Evolutionary conservation across 345 rosid species (phyloP), one percentile per base, ranked within the genome.

Genomic region (Bruguiera sexangula): DNA sequence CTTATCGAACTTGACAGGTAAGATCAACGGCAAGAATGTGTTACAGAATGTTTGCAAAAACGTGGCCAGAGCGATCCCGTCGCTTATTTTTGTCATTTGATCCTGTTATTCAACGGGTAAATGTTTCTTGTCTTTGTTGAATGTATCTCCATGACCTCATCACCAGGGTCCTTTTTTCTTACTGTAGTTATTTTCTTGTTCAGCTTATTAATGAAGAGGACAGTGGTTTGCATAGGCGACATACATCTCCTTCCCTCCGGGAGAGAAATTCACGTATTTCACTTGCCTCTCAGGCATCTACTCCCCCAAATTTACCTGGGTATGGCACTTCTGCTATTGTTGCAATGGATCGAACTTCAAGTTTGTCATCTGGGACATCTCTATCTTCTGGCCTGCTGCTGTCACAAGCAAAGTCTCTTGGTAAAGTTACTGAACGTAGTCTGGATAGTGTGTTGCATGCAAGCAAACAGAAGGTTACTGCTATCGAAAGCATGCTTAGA

Each of bases 51-150:
- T 95, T 92, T 82, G 84, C 97, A 69, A 95, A 90, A 80, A 95
- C 99, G 22, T 95, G 99, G 99, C 98, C 98, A 46, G 98, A 90
- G 71, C 96, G 98, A 62, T 90, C 99, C n/a, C 92, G 94, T 54
- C 94, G 94, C 70, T 83, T 95, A 73, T 92, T 92, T 86, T 81
- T 85, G 66, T 92, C 91, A 69, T 92, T 95, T 81, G 99, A 95
- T 83, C 91, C 93, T 76, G 99, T 79, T 76, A 95, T 95, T 77
- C 99, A 92, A 76, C 94, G 99, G 90, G 99, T 92, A 88, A 72
- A 59, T 73, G 11, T 66, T 30, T 57, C 11, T 46, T 69, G 53
- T 20, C 16, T 15, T 18, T 11, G 24, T 43, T 34, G 34, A 10
- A 27, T 69, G 22, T 34, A 21, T 57, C 61, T 22, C 13, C 10